Base-by-base conservation (phyloP, 495 filamentous ascomycete species). In the Rhizodiscina lignyota region DNA sequence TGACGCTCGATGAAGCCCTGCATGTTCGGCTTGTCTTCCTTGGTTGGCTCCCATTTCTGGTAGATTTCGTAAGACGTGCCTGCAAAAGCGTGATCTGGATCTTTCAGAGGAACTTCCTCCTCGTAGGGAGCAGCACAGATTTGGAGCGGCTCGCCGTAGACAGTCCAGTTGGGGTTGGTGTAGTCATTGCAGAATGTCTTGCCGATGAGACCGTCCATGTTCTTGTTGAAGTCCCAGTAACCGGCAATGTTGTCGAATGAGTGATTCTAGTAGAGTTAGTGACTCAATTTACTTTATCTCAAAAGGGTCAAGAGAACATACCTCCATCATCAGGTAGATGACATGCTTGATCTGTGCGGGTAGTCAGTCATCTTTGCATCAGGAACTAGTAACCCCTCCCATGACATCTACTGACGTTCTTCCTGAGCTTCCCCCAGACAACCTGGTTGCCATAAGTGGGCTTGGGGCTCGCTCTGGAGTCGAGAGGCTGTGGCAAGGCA, bases 311-410 rank as follows among this genome's bases (percentile, higher is more conserved):
- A n/a, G n/a, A n/a, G n/a, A n/a, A n/a, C n/a, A n/a, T n/a, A n/a
- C n/a, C n/a, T 62, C 60, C 38, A 60, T 50, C 36, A 59, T 61
- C 30, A 64, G 43, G 37, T 61, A 61, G 40, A 63, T 41, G 18
- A 62, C 51, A 49, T 64, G 50, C 43, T 61, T 61, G 44, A 61
- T 63, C 50, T 62, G n/a, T n/a, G n/a, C n/a, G n/a, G n/a, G n/a
- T n/a, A n/a, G n/a, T n/a, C n/a, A n/a, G n/a, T n/a, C n/a, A n/a
- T n/a, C n/a, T n/a, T n/a, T n/a, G n/a, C n/a, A n/a, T n/a, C n/a
- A n/a, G n/a, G n/a, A n/a, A n/a, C n/a, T n/a, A n/a, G n/a, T n/a
- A n/a, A n/a, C n/a, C n/a, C n/a, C n/a, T n/a, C n/a, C n/a, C n/a
- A n/a, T n/a, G n/a, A n/a, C n/a, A n/a, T n/a, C n/a, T n/a, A n/a